Base-by-base conservation (phyloP, 139 green algal genomes). In the Yamagishiella unicocca region DNA sequence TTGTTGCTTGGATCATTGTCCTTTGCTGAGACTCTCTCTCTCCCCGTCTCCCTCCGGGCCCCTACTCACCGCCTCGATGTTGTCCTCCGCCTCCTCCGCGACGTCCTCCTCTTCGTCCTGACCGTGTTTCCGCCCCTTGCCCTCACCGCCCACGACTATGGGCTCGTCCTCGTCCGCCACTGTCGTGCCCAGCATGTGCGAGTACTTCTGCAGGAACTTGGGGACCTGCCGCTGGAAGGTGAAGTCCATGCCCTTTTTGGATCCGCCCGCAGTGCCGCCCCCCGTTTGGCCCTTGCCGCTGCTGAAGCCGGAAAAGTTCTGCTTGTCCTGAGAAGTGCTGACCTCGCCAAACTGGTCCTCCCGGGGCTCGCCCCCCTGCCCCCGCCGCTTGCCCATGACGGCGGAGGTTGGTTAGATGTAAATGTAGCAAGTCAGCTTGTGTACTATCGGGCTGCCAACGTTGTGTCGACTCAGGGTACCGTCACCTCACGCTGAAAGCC, bases 151-250 rank as follows among this genome's bases (percentile, higher is more conserved):
- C 35, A 79, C 73, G 37, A 50, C 90, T 74, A 73, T 62, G 19
- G 81, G 81, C 62, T 73, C 72, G 22, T 88, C 87, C 45, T 91
- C 85, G 46, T 90, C 81, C 76, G 85, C 37, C 9, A 70, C 83
- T 0, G 22, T 70, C 84, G 88, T 87, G 27, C 91, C 90, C 43
- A 97, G 77, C 77, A 97, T 79, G 89, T 97, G 93, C 29, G 91
- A 82, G 79, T 97, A 96, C 37, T 89, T 82, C 73, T 97, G 93
- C 58, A 97, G 87, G 67, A 97, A 97, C 83, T 96, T 97, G 53
- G 95, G 95, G 27, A 73, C 29, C 55, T 84, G 78, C 1, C 92
- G 84, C 19, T 92, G 53, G 76, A 91, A 96, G 2, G 45, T 77
- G 0, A 96, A 55, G 67, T 96, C 87, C 4, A 58, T 55, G 27